Evolutionary conservation across 164 flowering plant genomes (phyloP).

Genomic region (Sedum album): DNA sequence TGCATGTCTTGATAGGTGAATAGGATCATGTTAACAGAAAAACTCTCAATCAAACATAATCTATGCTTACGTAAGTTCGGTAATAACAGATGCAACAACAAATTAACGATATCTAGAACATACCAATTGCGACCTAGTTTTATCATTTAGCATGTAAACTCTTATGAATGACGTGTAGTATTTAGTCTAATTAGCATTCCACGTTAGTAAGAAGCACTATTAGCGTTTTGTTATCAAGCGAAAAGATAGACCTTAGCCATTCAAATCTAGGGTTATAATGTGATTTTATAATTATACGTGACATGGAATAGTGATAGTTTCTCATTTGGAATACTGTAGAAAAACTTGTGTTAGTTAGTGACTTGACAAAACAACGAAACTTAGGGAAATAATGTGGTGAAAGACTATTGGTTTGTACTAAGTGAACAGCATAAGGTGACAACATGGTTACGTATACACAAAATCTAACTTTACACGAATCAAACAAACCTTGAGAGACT

Average conservation of each 20-base stretch:
- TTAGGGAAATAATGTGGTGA: neutral
- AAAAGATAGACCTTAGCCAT: neutral
- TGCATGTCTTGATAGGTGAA: too few species aligned
- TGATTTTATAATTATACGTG: neutral
- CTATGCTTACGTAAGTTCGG: neutral
- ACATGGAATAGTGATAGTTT: neutral
- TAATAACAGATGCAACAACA: neutral
- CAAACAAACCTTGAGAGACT: conserved; percentile 7
- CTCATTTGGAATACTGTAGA: neutral
- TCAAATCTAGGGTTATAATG: neutral
- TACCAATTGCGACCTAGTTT: neutral
- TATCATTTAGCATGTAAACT: neutral
- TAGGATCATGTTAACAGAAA: too few species aligned
- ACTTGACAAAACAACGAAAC: conserved; percentile 4
- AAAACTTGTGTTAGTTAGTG: neutral
- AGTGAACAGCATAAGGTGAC: neutral
- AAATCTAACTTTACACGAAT: conserved; percentile 7
- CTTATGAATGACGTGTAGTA: neutral
- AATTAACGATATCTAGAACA: neutral
- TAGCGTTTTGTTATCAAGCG: neutral
- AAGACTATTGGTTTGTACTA: neutral
- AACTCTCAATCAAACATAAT: neutral
- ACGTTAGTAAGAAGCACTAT: neutral
- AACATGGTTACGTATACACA: conserved; percentile 8
- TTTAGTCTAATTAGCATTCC: neutral